Percentiles rank a stretch among this genome's conserved stretches.
These are phyloP conservation scores for Filosporella fistucella DNA, from an alignment of 495 filamentous ascomycete genomes.

Conservation along the genomic window DNA sequence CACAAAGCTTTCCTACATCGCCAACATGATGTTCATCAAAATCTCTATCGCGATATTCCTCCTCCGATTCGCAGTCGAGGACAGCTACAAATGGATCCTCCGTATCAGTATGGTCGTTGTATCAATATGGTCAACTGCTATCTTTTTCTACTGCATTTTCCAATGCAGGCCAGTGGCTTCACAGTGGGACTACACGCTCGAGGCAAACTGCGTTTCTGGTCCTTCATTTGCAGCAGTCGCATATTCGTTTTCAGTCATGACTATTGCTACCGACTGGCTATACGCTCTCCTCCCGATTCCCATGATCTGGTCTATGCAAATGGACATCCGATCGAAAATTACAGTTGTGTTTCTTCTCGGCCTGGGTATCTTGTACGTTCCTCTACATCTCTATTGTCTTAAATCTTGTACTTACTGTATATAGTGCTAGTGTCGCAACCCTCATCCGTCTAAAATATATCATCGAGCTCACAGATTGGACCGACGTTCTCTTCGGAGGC, in stretches of 20 bases:
- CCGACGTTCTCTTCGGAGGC: constrained; percentile 28
- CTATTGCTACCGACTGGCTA: constrained; percentile 35
- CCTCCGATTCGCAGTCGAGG: constrained; percentile 30
- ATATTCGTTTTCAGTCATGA: constrained; percentile 37
- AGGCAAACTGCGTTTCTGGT: constrained; percentile 27
- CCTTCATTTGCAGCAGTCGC: constrained; percentile 32
- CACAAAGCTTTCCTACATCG: constrained; percentile 32
- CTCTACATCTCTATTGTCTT: not conserved
- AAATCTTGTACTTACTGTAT: not conserved
- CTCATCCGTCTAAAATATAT: constrained; percentile 35
- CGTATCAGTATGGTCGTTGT: constrained; percentile 30
- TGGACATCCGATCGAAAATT: constrained; percentile 31
- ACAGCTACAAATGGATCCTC: constrained; percentile 32
- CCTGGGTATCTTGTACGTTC: constrained; percentile 31
- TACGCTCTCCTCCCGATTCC: constrained; percentile 37
- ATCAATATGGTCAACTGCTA: constrained; percentile 30
- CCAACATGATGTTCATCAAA: constrained; percentile 41
- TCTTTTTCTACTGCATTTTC: constrained; percentile 36
- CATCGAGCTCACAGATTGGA: constrained; percentile 27
- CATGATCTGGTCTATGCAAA: constrained; percentile 33
- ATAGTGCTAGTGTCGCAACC: constrained; percentile 34
- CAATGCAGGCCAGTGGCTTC: constrained; percentile 20
- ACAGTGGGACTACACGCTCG: constrained; percentile 36
- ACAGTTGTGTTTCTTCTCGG: constrained; percentile 33
- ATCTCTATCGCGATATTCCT: constrained; percentile 38